Evolutionary conservation across 2,329 filamentous ascomycete species (phyloP).

Genomic region (Curvularia verruculosa): DNA sequence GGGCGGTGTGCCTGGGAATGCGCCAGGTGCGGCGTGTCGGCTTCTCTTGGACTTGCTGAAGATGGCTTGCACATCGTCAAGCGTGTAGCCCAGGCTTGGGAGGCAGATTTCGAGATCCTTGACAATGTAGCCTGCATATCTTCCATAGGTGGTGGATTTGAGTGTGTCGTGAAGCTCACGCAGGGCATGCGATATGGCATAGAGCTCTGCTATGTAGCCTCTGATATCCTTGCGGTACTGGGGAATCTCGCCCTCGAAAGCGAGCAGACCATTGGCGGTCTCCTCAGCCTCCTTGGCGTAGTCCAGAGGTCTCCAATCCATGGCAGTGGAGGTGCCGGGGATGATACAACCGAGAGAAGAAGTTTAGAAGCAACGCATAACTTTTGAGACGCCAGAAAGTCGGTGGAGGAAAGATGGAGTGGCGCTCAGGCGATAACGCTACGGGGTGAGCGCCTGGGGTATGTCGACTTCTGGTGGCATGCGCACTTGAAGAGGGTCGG

Average conservation of each 20-base stretch:
- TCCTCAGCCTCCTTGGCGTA: conserved; percentile 59
- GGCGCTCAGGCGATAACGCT: conserved; percentile 36
- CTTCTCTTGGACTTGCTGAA: conserved; percentile 48
- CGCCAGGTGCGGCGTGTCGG: conserved; percentile 35
- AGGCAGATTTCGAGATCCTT: conserved; percentile 58
- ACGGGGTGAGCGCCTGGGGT: conserved; percentile 35
- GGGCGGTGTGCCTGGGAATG: conserved; percentile 47
- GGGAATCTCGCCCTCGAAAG: conserved; percentile 59
- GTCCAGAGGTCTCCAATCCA: conserved; percentile 48
- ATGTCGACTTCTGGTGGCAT: conserved; percentile 25
- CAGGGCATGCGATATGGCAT: conserved; percentile 59
- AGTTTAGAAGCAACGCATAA: conserved; percentile 23
- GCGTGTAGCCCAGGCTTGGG: conserved; percentile 58
- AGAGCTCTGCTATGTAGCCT: conserved; percentile 60
- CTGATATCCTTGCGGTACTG: conserved; percentile 61
- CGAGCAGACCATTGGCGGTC: conserved; percentile 57
- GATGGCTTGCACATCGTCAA: conserved; percentile 56
- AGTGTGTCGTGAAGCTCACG: conserved; percentile 55
- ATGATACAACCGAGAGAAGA: conserved; percentile 29
- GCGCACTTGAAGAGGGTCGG: conserved; percentile 32
- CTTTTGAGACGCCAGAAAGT: conserved; percentile 19
- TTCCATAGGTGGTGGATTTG: conserved; percentile 48
- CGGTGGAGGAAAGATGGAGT: conserved; percentile 17
- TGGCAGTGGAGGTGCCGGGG: conserved; percentile 37
- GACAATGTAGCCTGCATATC: conserved; percentile 46